Percentiles rank a stretch among this genome's conserved stretches.
Evolutionary conservation across 371 early-diverging fungal genomes (phyloP).

Genomic region (Mortierella polycephala): DNA sequence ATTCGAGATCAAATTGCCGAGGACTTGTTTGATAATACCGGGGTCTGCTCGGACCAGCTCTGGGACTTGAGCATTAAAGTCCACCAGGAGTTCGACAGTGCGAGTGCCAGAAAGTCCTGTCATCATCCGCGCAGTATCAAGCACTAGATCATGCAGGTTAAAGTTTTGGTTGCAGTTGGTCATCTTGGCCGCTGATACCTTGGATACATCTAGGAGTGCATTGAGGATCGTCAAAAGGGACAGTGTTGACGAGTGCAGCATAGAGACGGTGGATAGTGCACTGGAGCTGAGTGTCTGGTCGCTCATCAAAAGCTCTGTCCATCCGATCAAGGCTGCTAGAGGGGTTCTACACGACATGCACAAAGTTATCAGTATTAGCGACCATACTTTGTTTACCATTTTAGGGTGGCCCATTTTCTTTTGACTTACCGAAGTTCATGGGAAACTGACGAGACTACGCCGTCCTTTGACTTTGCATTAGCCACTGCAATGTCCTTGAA

Average conservation of each 20-base stretch:
- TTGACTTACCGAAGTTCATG: constrained; percentile 45
- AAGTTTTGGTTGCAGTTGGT: constrained; percentile 52
- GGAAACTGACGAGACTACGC: constrained; percentile 51
- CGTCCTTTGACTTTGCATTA: constrained; percentile 53
- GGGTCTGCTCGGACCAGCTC: constrained; percentile 53
- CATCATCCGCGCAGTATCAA: constrained; percentile 57
- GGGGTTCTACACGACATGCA: constrained; percentile 40
- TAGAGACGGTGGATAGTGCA: constrained; percentile 46
- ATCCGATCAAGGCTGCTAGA: constrained; percentile 56
- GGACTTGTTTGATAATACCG: constrained; percentile 54
- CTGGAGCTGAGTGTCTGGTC: constrained; percentile 51
- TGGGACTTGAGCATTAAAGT: constrained; percentile 56
- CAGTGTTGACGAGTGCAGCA: constrained; percentile 56
- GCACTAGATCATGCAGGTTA: constrained; percentile 55
- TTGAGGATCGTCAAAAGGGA: constrained; percentile 56
- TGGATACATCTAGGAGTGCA: constrained; percentile 57
- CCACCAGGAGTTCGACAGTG: constrained; percentile 55
- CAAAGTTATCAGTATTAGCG: neutral
- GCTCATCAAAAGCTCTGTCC: constrained; percentile 58
- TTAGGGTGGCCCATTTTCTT: too few relatives aligned
- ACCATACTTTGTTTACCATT: too few relatives aligned
- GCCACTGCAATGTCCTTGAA: constrained; percentile 54
- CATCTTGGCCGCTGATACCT: constrained; percentile 57
- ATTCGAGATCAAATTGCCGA: constrained; percentile 56
- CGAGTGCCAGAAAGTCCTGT: constrained; percentile 55